phyloP scores from a whole-genome alignment of 805 yeast species.

The Ogataea methylovora region DNA sequence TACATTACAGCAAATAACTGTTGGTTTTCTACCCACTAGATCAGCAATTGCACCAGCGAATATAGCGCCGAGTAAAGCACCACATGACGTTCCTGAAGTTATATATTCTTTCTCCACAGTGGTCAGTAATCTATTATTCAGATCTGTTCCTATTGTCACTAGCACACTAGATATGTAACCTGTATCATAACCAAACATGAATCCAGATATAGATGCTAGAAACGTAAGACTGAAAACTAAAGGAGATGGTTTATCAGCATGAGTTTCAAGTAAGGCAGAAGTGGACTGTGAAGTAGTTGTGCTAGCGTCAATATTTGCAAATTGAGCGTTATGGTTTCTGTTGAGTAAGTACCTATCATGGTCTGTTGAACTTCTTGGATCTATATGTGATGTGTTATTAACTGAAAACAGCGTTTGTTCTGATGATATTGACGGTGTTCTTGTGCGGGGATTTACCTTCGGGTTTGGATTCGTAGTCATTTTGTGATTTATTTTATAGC shows the following conservation, averaged over 20 bases:
- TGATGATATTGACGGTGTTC: too few relatives aligned
- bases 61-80: constrained; percentile 44
- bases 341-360: background rate
- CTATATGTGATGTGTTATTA: too few relatives aligned
- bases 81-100: constrained; percentile 48
- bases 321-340: too few relatives aligned
- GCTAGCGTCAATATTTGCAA: too few relatives aligned
- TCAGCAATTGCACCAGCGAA: constrained; percentile 44
- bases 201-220: constrained; percentile 48
- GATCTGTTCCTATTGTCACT: constrained; percentile 43
- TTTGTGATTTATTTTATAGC: too few relatives aligned
- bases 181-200: constrained; percentile 56
- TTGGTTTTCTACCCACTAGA: constrained; percentile 37
- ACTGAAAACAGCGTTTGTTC: too few relatives aligned
- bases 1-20: constrained; percentile 38
- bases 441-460: too few relatives aligned
- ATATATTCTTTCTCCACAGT: constrained; percentile 42
- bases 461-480: too few relatives aligned
- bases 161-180: constrained; percentile 52
- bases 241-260: constrained; percentile 25
- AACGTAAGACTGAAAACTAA: constrained; percentile 38
- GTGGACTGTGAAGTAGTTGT: constrained; percentile 4
- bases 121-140: constrained; percentile 30
- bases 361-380: background rate
- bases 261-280: constrained; percentile 8